These are phyloP conservation scores for Jacaranda mimosifolia DNA, from an alignment of 257 asterid species.

Conservation along the genomic window DNA sequence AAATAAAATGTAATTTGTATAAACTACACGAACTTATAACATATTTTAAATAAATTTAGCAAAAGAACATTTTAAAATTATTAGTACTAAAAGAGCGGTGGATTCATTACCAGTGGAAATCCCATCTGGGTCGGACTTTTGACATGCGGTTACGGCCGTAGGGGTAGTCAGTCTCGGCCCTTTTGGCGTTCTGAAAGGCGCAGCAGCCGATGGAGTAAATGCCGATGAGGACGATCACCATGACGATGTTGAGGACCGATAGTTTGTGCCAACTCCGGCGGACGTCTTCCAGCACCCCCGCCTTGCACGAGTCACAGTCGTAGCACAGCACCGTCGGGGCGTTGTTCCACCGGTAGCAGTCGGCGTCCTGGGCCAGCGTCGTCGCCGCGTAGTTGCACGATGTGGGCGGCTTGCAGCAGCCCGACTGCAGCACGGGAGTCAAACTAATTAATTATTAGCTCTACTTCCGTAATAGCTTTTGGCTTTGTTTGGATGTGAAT, in stretches of 20 bases:
- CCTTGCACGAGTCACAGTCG: slow-evolving; percentile 94
- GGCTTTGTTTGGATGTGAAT: too few relatives aligned
- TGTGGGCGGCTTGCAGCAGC: slow-evolving; percentile 98
- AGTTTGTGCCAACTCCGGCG: slow-evolving; percentile 89
- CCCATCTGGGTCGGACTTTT: slow-evolving; percentile 96
- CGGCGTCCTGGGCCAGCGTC: slow-evolving; percentile 63
- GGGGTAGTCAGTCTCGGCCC: slow-evolving; percentile 70
- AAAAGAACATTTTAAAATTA: too few relatives aligned
- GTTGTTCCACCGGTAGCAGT: slow-evolving; percentile 90
- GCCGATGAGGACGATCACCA: slow-evolving; percentile 81
- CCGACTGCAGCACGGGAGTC: slow-evolving; percentile 61
- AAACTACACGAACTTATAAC: too few relatives aligned
- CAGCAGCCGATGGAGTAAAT: slow-evolving; percentile 92
- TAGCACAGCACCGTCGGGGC: slow-evolving; percentile 76
- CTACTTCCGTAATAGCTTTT: too few relatives aligned
- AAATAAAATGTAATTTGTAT: too few relatives aligned
- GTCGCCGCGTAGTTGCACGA: slow-evolving; percentile 76
- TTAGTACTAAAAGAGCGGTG: background rate
- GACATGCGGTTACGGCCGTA: slow-evolving; percentile 82
- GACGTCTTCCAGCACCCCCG: slow-evolving; percentile 86
- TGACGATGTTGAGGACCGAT: slow-evolving; percentile 80
- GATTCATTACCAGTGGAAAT: slow-evolving; percentile 69
- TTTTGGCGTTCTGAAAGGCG: slow-evolving; percentile 78
- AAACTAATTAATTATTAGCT: too few relatives aligned
- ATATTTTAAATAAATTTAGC: too few relatives aligned